Conservation (phyloP, 768 basidiomycete species). For the Tulasnella sp. region DNA sequence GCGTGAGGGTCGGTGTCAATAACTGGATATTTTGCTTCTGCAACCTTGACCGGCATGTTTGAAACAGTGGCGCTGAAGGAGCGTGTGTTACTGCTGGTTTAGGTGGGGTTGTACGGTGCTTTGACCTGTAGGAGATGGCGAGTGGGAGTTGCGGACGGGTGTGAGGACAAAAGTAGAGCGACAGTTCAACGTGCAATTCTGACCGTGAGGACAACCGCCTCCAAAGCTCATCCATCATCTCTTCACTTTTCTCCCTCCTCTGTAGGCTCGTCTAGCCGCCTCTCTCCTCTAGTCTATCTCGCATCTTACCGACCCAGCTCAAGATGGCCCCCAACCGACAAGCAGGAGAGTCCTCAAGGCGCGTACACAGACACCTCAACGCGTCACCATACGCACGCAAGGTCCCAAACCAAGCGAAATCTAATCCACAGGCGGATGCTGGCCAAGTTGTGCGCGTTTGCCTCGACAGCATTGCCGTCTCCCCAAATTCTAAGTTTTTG, state of each 20-base stretch:
- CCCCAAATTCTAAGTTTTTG: neutral
- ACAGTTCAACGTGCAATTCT: slow-evolving; percentile 15
- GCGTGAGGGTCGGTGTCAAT: slow-evolving; percentile 94
- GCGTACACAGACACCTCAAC: slow-evolving; percentile 9
- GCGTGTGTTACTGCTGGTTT: slow-evolving; percentile 9
- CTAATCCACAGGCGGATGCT: neutral
- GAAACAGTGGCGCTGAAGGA: slow-evolving; percentile 1
- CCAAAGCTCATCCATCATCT: slow-evolving; percentile 8
- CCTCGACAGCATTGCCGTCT: neutral
- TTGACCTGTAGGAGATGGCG: neutral
- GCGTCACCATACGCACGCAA: slow-evolving; percentile 9
- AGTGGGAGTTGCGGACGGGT: slow-evolving; percentile 17
- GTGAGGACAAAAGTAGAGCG: slow-evolving; percentile 7
- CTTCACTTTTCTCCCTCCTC: slow-evolving; percentile 10
- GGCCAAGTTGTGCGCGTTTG: neutral
- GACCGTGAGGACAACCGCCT: slow-evolving; percentile 17
- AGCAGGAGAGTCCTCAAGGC: slow-evolving; percentile 6
- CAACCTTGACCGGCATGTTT: slow-evolving; percentile 27
- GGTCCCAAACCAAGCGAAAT: slow-evolving; percentile 3
- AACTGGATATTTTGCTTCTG: slow-evolving; percentile 67
- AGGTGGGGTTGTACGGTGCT: neutral
- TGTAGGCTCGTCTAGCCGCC: neutral
- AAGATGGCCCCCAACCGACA: slow-evolving; percentile 1
- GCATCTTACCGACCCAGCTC: neutral
- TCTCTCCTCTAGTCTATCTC: slow-evolving; percentile 9